Percentiles rank a stretch among this genome's conserved stretches.
Evolutionary conservation across 2,329 filamentous ascomycete genomes (phyloP).

Genomic region (Trichoderma sp.): DNA sequence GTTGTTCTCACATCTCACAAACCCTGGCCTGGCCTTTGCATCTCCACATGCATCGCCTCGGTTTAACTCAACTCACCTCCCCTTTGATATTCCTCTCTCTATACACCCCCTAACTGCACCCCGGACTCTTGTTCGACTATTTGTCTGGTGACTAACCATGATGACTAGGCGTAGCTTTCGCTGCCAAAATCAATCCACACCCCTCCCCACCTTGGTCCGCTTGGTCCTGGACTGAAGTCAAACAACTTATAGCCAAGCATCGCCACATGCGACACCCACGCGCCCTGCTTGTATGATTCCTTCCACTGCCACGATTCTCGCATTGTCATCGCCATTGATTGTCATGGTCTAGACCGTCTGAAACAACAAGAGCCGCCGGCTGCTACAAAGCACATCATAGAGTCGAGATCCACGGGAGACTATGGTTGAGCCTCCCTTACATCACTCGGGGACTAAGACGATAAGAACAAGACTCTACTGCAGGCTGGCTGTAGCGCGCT

Average conservation of each 20-base stretch:
- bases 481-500: neutral
- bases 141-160: neutral
- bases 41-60: neutral
- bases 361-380: neutral
- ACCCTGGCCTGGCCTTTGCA: neutral
- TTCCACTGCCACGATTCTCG: neutral
- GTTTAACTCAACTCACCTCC: neutral
- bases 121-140: neutral
- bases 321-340: neutral
- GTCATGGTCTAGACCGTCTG: neutral
- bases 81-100: neutral
- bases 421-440: constrained; percentile 12
- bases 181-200: neutral
- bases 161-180: neutral
- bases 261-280: neutral
- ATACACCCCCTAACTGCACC: neutral
- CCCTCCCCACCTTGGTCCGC: neutral
- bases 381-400: neutral
- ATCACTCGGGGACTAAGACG: neutral
- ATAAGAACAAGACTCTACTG: neutral
- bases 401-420: neutral
- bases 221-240: neutral
- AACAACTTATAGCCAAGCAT: neutral
- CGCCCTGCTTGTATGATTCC: neutral
- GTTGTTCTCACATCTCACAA: neutral